These are phyloP conservation scores for Cyclospora cayetanensis DNA, from an alignment of 169 alveolate genomes.

Conservation along the genomic window DNA sequence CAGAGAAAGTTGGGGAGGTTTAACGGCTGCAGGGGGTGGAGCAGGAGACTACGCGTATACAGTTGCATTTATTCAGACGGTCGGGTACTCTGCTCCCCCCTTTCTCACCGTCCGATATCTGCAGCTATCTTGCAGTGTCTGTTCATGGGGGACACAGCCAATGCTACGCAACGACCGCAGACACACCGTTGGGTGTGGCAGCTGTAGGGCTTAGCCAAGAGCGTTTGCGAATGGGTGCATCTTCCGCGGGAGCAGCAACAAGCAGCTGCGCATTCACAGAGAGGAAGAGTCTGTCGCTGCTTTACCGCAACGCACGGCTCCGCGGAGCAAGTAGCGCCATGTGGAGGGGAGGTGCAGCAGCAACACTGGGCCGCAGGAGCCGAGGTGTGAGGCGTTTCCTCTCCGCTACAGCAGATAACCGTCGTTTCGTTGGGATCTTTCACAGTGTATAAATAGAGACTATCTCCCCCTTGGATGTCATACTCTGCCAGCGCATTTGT, in stretches of 20 bases:
- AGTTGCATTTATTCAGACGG: too few species aligned
- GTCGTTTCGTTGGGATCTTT: constrained; percentile 5
- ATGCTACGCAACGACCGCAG: constrained; percentile 33
- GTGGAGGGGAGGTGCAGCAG: neutral
- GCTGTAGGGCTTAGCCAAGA: neutral
- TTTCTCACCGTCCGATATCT: neutral
- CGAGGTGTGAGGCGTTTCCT: neutral
- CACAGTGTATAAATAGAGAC: constrained; percentile 54
- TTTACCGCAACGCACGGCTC: too few species aligned
- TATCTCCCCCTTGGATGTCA: constrained; percentile 65
- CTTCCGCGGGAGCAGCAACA: constrained; percentile 33
- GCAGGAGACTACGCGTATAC: too few species aligned
- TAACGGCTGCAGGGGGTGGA: too few species aligned
- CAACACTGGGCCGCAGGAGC: neutral
- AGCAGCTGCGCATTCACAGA: too few species aligned
- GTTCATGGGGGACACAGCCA: neutral
- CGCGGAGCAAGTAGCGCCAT: constrained; percentile 24
- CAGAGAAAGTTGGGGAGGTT: too few species aligned
- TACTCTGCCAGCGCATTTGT: constrained; percentile 59
- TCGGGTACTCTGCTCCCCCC: too few species aligned
- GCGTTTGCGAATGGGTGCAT: neutral
- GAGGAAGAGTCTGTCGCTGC: too few species aligned
- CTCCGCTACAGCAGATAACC: neutral
- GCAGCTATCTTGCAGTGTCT: neutral
- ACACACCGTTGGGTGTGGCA: constrained; percentile 36